These are phyloP conservation scores for Didymella sp. DNA, from an alignment of 2,329 filamentous ascomycete species.

Conservation along the genomic window DNA sequence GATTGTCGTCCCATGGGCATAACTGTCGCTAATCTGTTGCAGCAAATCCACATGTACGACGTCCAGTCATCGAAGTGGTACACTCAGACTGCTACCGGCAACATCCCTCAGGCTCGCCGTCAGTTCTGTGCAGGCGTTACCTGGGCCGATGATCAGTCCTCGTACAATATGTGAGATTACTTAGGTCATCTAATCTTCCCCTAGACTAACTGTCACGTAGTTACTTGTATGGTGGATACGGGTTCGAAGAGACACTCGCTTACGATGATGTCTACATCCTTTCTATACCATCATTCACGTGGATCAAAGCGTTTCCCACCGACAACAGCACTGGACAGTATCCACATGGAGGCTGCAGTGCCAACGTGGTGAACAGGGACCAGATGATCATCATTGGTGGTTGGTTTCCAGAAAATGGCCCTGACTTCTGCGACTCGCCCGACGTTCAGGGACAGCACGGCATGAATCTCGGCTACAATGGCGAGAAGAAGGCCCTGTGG, in stretches of 20 bases:
- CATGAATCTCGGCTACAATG: conserved; percentile 61
- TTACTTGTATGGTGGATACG: conserved; percentile 67
- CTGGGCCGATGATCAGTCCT: conserved; percentile 66
- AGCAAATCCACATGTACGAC: conserved; percentile 66
- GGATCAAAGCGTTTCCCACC: conserved; percentile 64
- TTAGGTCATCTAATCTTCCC: background rate
- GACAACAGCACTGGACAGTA: conserved; percentile 46
- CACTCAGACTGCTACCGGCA: conserved; percentile 62
- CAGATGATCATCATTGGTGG: conserved; percentile 72
- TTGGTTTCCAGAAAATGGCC: conserved; percentile 52
- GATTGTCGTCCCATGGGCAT: background rate
- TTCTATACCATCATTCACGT: conserved; percentile 67
- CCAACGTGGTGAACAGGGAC: conserved; percentile 62
- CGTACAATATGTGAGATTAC: conserved; percentile 65
- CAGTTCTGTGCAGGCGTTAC: conserved; percentile 68
- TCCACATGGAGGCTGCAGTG: conserved; percentile 63
- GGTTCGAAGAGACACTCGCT: conserved; percentile 58
- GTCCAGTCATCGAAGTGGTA: conserved; percentile 68
- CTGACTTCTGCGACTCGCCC: conserved; percentile 60
- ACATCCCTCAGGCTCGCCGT: conserved; percentile 60
- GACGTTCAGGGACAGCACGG: conserved; percentile 64
- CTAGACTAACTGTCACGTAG: conserved; percentile 44
- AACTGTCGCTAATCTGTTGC: background rate
- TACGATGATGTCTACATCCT: conserved; percentile 70
- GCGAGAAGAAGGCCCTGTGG: conserved; percentile 58